phyloP scores from a whole-genome alignment of 2,329 filamentous ascomycete species.

The Pestalotiopsis sp. region DNA sequence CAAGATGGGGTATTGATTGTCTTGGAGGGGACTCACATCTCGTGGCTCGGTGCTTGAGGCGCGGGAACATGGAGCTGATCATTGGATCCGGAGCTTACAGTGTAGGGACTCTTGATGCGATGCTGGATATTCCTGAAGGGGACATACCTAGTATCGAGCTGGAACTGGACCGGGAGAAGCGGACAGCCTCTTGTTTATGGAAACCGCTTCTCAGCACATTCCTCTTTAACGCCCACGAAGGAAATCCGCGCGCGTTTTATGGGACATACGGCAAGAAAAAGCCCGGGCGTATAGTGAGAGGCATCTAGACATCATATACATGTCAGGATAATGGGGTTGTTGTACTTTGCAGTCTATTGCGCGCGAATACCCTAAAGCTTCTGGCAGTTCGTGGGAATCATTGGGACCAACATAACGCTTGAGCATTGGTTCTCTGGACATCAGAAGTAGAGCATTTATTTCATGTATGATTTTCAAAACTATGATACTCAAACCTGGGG shows the following conservation, averaged over 20 bases:
- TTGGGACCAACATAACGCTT: no score
- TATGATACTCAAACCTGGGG: no score
- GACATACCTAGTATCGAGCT: background rate
- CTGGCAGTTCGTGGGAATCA: no score
- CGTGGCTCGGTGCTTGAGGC: background rate
- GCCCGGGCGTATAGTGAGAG: constrained; percentile 1
- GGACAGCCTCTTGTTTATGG: constrained; percentile 1
- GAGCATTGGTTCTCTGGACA: no score
- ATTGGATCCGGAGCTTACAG: background rate
- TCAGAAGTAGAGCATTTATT: no score
- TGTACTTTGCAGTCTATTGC: background rate
- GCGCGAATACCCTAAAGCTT: no score
- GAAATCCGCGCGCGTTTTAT: background rate
- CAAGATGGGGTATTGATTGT: background rate
- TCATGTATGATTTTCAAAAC: no score
- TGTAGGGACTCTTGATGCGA: background rate
- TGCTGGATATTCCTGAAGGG: constrained; percentile 2
- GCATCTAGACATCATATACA: background rate
- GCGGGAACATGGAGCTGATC: background rate
- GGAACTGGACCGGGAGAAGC: background rate
- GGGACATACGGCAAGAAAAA: constrained; percentile 3
- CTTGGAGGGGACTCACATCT: background rate
- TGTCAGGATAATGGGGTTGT: background rate
- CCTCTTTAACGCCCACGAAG: background rate
- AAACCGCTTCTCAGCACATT: constrained; percentile 5